Evolutionary conservation across 2,329 filamentous ascomycete genomes (phyloP).

Genomic region (Chrysoporthe cubensis): DNA sequence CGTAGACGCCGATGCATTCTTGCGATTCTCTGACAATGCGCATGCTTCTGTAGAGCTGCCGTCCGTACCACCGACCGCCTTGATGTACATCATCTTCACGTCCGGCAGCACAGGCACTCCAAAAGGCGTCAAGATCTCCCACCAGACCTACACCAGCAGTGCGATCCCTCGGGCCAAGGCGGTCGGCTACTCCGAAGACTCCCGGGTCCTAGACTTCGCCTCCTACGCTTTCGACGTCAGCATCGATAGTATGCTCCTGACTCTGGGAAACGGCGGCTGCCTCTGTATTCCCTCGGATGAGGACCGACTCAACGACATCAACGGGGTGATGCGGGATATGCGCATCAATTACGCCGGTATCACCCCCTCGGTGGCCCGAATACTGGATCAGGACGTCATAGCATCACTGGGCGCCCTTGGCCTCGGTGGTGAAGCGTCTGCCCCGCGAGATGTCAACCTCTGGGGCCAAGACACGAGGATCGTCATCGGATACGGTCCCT

Average conservation of each 20-base stretch:
- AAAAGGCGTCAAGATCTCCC: slow-evolving; percentile 53
- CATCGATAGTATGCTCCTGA: slow-evolving; percentile 46
- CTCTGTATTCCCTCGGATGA: slow-evolving; percentile 57
- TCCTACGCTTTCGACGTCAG: slow-evolving; percentile 48
- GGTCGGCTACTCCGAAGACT: slow-evolving; percentile 46
- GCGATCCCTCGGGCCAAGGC: slow-evolving; percentile 44
- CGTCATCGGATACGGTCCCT: slow-evolving; percentile 57
- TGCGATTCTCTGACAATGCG: background rate
- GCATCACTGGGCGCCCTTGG: slow-evolving; percentile 52
- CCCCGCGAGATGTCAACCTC: slow-evolving; percentile 50
- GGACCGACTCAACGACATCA: slow-evolving; percentile 50
- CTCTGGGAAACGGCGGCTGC: slow-evolving; percentile 44
- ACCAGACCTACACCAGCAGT: slow-evolving; percentile 35
- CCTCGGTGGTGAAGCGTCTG: slow-evolving; percentile 58
- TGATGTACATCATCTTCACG: slow-evolving; percentile 54
- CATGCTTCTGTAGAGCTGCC: slow-evolving; percentile 26
- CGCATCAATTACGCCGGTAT: slow-evolving; percentile 54
- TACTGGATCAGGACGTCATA: slow-evolving; percentile 51
- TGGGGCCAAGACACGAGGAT: slow-evolving; percentile 53
- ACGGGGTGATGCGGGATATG: slow-evolving; percentile 31
- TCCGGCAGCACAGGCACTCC: slow-evolving; percentile 60
- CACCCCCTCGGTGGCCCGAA: slow-evolving; percentile 54
- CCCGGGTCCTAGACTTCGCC: slow-evolving; percentile 37
- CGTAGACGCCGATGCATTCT: slow-evolving; percentile 18
- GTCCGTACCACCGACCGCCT: slow-evolving; percentile 26